Evolutionary conservation across 2,329 filamentous ascomycete species (phyloP).

Genomic region (Xenoacremonium recifei): DNA sequence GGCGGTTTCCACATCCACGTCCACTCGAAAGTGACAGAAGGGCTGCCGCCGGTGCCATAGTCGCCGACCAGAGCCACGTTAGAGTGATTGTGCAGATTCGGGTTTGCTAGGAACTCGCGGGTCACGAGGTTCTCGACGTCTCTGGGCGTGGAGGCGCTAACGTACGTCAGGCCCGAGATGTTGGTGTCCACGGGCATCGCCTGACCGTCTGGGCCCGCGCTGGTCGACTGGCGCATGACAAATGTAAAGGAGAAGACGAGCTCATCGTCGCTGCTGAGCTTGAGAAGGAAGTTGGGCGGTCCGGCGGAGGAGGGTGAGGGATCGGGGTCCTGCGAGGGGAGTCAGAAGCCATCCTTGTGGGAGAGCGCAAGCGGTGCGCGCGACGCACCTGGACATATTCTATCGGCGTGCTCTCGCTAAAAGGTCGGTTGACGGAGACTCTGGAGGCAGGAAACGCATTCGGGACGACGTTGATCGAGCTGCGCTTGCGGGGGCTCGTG

Average conservation of each 20-base stretch:
- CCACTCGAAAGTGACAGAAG: slow-evolving; percentile 89
- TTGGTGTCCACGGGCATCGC: slow-evolving; percentile 60
- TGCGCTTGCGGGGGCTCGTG: slow-evolving; percentile 75
- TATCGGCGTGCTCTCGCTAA: slow-evolving; percentile 71
- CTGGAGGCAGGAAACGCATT: slow-evolving; percentile 85
- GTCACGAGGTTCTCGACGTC: slow-evolving; percentile 95
- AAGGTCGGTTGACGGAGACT: slow-evolving; percentile 69
- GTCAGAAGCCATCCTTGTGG: slow-evolving; percentile 16
- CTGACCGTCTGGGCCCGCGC: slow-evolving; percentile 35
- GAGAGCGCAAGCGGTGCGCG: slow-evolving; percentile 9
- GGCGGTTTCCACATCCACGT: slow-evolving; percentile 96
- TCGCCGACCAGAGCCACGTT: slow-evolving; percentile 96
- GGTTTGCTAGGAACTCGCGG: slow-evolving; percentile 93
- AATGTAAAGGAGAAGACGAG: slow-evolving; percentile 93
- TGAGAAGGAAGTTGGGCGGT: slow-evolving; percentile 75
- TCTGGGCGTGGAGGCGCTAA: slow-evolving; percentile 79
- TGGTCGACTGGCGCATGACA: slow-evolving; percentile 60
- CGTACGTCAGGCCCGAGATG: slow-evolving; percentile 87
- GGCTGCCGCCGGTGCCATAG: slow-evolving; percentile 77
- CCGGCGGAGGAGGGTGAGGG: slow-evolving; percentile 38
- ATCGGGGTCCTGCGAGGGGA: slow-evolving; percentile 70
- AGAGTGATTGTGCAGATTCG: slow-evolving; percentile 94
- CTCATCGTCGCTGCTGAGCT: slow-evolving; percentile 87
- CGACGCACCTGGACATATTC: slow-evolving; percentile 85
- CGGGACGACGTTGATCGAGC: slow-evolving; percentile 73